Evolutionary conservation across 1,284 basidiomycete genomes (phyloP), one percentile per base, ranked within the genome.

Genomic region (Cystobasidiaceae sp.): DNA sequence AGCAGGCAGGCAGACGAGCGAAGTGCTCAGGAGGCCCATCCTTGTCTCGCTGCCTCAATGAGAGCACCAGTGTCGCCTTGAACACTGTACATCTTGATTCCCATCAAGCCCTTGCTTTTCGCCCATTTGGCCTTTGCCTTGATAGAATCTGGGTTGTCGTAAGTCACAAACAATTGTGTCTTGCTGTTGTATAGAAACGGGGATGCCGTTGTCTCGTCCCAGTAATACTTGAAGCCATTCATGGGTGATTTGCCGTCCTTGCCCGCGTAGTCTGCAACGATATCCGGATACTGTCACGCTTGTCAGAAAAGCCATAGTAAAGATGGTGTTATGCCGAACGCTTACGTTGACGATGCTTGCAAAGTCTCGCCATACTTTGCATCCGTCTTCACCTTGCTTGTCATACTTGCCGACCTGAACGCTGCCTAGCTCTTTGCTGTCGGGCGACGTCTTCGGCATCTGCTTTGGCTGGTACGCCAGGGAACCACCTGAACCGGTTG

Each of bases 71-170:
- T 59, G 27, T 64, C 61, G 19, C 52, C 51, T 25, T 34, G 32
- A 4, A 51, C 43, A 9, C 21, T 19, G 52, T 33, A 64, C 3
- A 64, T 32, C 61, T 56, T 64, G 43, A 64, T 37, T 2, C 61
- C 61, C 21, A 23, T 28, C 28, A 64, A 30, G n/a, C 43, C 37
- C 21, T 46, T 27, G 2, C 32, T 34, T n/a, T 64, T 56, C 6
- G 51, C 61, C 19, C 39, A 55, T 3, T 41, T 44, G n/a, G n/a
- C n/a, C n/a, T n/a, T n/a, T n/a, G n/a, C 61, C 28, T 13, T 39
- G 34, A 64, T 34, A 6, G 61, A 64, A 9, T 34, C 23, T 6
- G 61, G 52, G 23, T 54, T 64, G 25, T 64, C 61, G 39, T 56
- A 64, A 3, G 61, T 56, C 17, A 64, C n/a, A 30, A 64, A 55